These are phyloP conservation scores for Ichthyophonus hoferi DNA, from an alignment of 208 protist species.

Conservation along the genomic window DNA sequence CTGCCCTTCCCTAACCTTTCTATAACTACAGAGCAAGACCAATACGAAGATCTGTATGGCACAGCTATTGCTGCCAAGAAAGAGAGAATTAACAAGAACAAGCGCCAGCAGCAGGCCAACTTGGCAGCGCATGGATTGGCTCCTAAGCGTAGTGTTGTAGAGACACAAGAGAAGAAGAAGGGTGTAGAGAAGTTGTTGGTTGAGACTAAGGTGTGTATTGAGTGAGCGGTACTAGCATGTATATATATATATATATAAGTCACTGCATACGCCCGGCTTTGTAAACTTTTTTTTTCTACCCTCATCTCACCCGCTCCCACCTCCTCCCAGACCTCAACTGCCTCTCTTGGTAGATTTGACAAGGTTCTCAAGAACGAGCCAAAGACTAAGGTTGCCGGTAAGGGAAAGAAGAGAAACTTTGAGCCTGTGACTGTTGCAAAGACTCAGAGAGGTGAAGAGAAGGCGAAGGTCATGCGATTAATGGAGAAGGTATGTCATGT, in stretches of 20 bases:
- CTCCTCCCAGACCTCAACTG: neutral
- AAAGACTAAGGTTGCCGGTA: slow-evolving; percentile 2
- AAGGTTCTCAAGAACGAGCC: slow-evolving; percentile 30
- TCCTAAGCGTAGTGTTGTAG: neutral
- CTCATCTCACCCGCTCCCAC: neutral
- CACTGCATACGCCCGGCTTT: neutral
- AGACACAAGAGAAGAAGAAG: neutral
- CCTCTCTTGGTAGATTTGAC: slow-evolving; percentile 11
- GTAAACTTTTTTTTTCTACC: neutral
- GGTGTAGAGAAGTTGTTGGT: neutral
- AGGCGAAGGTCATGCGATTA: neutral
- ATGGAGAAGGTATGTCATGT: slow-evolving; percentile 34
- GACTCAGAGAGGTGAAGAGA: neutral
- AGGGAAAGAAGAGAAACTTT: slow-evolving; percentile 4
- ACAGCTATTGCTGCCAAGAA: slow-evolving; percentile 12
- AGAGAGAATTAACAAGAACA: slow-evolving; percentile 31
- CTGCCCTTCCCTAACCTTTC: too few species aligned
- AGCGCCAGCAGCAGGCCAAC: neutral
- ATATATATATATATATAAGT: neutral
- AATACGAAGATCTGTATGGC: slow-evolving; percentile 11
- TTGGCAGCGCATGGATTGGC: neutral
- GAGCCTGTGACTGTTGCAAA: neutral
- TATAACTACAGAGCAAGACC: slow-evolving; percentile 1
- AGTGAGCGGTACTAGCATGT: neutral
- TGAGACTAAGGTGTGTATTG: neutral